phyloP scores from a whole-genome alignment of 768 basidiomycete species.

The Mrakia gelida region DNA sequence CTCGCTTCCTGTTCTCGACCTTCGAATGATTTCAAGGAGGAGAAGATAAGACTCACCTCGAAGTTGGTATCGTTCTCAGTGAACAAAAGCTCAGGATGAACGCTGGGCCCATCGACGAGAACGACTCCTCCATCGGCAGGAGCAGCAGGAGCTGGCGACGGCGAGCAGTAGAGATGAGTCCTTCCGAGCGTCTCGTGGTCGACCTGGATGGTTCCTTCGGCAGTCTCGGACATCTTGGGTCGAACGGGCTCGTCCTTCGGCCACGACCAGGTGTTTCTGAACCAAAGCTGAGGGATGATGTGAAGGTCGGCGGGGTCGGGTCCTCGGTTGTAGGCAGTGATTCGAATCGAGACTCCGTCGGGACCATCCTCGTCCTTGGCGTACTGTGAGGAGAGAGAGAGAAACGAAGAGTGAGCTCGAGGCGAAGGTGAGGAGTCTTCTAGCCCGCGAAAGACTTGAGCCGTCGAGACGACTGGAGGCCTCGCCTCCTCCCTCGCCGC shows the following conservation, averaged over 20 bases:
- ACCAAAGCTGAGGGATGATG: constrained; percentile 92
- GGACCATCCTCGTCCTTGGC: constrained; percentile 93
- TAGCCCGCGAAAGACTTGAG: too few relatives aligned
- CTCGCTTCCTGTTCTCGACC: background rate
- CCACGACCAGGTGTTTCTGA: constrained; percentile 99
- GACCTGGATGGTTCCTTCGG: constrained; percentile 55
- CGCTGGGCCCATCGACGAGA: constrained; percentile 57
- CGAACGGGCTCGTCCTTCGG: constrained; percentile 47
- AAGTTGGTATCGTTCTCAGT: constrained; percentile 98
- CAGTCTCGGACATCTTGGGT: constrained; percentile 41
- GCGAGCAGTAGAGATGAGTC: constrained; percentile 79
- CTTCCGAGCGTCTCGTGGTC: constrained; percentile 70
- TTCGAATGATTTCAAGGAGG: too few relatives aligned
- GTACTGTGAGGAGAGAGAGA: constrained; percentile 56
- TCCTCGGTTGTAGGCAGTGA: constrained; percentile 94
- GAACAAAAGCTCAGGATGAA: constrained; percentile 82
- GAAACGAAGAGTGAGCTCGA: constrained; percentile 22
- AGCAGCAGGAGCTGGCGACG: constrained; percentile 84
- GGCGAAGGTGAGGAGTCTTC: background rate
- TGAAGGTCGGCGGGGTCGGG: constrained; percentile 92
- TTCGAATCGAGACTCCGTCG: constrained; percentile 82
- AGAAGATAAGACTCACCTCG: constrained; percentile 41
- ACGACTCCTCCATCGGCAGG: constrained; percentile 57
- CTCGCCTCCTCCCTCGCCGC: too few relatives aligned
- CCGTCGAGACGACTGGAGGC: too few relatives aligned